Conservation (phyloP, 352 stramenopile species). For the Pythium guiyangense region DNA sequence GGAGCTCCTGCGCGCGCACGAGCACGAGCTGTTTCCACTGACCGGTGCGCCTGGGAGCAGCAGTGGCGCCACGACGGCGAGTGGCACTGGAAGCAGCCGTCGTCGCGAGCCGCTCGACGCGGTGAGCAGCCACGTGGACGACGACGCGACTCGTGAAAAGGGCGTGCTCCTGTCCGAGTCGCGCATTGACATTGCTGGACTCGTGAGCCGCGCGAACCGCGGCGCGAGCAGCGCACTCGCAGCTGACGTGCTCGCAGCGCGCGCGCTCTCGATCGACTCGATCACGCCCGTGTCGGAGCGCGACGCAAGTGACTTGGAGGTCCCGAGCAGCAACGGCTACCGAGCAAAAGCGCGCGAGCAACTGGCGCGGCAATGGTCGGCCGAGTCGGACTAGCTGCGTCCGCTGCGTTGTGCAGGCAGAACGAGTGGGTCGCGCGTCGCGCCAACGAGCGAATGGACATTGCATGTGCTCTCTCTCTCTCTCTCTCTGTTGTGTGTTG, state of each 20-base stretch:
- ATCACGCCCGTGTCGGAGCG: constrained; percentile 35
- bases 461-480: not conserved
- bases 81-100: not conserved
- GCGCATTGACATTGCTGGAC: constrained; percentile 16
- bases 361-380: constrained; percentile 54
- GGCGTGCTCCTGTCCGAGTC: constrained; percentile 24
- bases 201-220: constrained; percentile 11
- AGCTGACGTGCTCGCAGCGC: constrained; percentile 10
- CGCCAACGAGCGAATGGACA: not conserved
- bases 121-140: not conserved
- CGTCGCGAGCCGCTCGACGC: not conserved
- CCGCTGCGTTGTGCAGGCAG: too few species aligned
- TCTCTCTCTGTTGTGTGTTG: too few species aligned
- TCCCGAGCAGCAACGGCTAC: constrained; percentile 43
- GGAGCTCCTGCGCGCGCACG: constrained; percentile 39
- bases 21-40: constrained; percentile 42
- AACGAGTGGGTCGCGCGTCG: too few species aligned
- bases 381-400: constrained; percentile 31
- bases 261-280: constrained; percentile 35
- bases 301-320: constrained; percentile 26
- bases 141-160: constrained; percentile 13
- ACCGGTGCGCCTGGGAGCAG: not conserved
- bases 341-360: constrained; percentile 56
- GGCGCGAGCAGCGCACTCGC: constrained; percentile 1
- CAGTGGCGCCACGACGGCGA: not conserved